Evolutionary conservation across 306 rosid genomes (phyloP), one percentile per base, ranked within the genome.

Genomic region (Glycine tomentella): DNA sequence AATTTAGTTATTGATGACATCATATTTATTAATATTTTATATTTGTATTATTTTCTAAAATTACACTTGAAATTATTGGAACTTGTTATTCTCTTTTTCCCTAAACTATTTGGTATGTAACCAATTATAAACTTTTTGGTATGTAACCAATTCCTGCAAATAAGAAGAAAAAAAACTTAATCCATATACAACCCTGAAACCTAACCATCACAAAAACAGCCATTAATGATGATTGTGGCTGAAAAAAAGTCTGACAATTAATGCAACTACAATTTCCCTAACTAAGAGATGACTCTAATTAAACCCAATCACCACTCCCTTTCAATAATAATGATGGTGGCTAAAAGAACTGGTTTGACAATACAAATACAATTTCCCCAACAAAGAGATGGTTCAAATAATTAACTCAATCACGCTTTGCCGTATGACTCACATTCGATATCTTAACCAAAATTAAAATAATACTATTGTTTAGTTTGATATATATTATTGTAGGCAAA

Each of bases 341-440:
- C 12, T 59, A 11, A 17, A 48, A 36, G 0, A 34, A 6, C 20
- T 20, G 20, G 20, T 59, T 57, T 25, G 58, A n/a, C 15, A 58
- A 56, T 40, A 38, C 69, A 65, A 49, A 0, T 45, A 63, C 62
- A 46, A 45, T 45, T 45, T 59, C 52, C 57, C 66, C n/a, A 16
- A 42, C 4, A 53, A 33, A 78, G 58, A 78, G 52, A 42, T 68
- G 69, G 57, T 8, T 52, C 31, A 40, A 67, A 67, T 42, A 68
- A 55, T 55, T 55, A 78, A 44, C 8, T 36, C 15, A 13, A 34
- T 2, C 46, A 52, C 51, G 42, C 51, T 17, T 61, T 38, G 48
- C 44, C 49, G 50, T 20, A 80, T 14, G 67, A 33, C 67, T 62
- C 46, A 17, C 17, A 9, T 36, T 80, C 13, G 25, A 58, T 20